Evolutionary conservation across 2,329 filamentous ascomycete genomes (phyloP), one percentile per base, ranked within the genome.

Genomic region (Hypoxylon sp.): DNA sequence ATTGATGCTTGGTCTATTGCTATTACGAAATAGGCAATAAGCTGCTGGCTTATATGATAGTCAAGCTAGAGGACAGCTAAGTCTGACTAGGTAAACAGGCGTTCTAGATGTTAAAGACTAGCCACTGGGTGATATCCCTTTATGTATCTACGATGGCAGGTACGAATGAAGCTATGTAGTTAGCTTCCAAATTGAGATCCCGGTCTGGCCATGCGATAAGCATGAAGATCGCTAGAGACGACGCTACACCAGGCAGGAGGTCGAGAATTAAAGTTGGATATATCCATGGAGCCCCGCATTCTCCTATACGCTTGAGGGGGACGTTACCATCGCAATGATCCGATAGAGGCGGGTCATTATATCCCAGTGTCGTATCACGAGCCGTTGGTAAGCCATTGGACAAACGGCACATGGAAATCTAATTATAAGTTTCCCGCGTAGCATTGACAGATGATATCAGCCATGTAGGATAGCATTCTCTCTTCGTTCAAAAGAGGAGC

Each of bases 171-270:
- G 47, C 50, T 19, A n/a, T 45, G 19, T 30, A 39, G n/a, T 27
- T 23, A 64, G 11, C 51, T 67, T 64, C 60, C 55, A 43, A 41
- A 56, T 48, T 67, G 50, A 56, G 56, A 30, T 12, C 23, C 19
- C 19, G 46, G 32, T 41, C 21, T 50, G 16, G 21, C 43, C 50
- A 52, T 55, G 53, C 14, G 52, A 68, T 64, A 60, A 47, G 50
- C 29, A 32, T 48, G 54, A 63, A 27, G 45, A 41, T 56, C 50
- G 41, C 39, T 21, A 32, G 58, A 54, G 50, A 32, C 55, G 48
- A 61, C 59, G 23, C 55, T 53, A 41, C 27, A 54, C 57, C 43
- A 34, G 68, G 66, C 50, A 70, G 59, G 58, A 60, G 56, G 19
- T 46, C 45, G 11, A 55, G 61, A 32, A 37, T 57, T 65, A 65